Evolutionary conservation across 2,329 filamentous ascomycete genomes (phyloP).

Genomic region (Onygenales sp.): DNA sequence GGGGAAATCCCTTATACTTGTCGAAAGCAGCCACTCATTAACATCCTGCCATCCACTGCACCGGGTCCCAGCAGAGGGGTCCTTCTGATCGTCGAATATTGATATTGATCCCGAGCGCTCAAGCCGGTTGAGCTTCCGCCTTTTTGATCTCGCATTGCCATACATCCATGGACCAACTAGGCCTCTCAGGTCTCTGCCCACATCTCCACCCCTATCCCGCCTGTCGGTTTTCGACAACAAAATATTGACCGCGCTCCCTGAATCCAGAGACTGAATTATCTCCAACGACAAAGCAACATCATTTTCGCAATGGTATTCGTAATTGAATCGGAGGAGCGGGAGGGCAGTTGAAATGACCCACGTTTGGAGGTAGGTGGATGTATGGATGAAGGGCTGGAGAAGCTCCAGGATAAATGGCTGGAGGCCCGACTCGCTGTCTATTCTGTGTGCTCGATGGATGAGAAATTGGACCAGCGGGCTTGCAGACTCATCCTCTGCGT

Average conservation of each 20-base stretch:
- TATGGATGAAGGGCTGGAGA: conserved; percentile 47
- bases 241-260: conserved; percentile 42
- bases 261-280: conserved; percentile 44
- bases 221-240: conserved; percentile 39
- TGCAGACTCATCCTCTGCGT: conserved; percentile 32
- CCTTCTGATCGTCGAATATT: conserved; percentile 6
- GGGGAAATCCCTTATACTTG: conserved; percentile 41
- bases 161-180: conserved; percentile 57
- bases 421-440: conserved; percentile 50
- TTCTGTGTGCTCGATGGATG: conserved; percentile 50
- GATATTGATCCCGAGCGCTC: conserved; percentile 20
- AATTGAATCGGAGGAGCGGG: conserved; percentile 50
- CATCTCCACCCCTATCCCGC: conserved; percentile 25
- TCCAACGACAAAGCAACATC: conserved; percentile 38
- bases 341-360: conserved; percentile 54
- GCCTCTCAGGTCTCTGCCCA: conserved; percentile 47
- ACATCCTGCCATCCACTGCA: conserved; percentile 46
- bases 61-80: conserved; percentile 8
- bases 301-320: conserved; percentile 52
- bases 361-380: conserved; percentile 42
- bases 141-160: conserved; percentile 46
- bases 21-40: conserved; percentile 50
- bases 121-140: conserved; percentile 37
- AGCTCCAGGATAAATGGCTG: conserved; percentile 47
- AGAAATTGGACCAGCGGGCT: conserved; percentile 48